These are phyloP conservation scores for Entomortierella beljakovae DNA, from an alignment of 192 early-diverging fungal species.

Conservation along the genomic window DNA sequence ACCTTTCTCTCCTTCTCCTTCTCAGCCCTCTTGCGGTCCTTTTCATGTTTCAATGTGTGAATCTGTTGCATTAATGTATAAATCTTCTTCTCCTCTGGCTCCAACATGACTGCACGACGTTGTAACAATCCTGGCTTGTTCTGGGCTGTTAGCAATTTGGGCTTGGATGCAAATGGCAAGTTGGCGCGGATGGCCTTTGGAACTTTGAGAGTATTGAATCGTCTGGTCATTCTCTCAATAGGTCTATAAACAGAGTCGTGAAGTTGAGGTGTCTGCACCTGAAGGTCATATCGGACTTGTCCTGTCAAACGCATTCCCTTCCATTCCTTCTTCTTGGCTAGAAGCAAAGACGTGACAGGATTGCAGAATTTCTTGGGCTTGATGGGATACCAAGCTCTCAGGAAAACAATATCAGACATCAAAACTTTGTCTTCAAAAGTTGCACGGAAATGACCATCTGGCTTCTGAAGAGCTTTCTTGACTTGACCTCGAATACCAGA, in stretches of 20 bases:
- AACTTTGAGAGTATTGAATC: constrained; percentile 86
- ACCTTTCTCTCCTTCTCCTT: constrained; percentile 65
- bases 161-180: constrained; percentile 92
- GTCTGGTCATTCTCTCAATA: constrained; percentile 78
- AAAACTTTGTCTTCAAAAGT: constrained; percentile 98
- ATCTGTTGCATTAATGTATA: constrained; percentile 86
- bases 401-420: constrained; percentile 96
- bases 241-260: constrained; percentile 90
- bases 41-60: constrained; percentile 89
- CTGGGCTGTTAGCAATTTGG: constrained; percentile 72
- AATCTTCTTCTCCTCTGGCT: constrained; percentile 92
- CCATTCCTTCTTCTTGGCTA: constrained; percentile 82
- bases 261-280: constrained; percentile 75
- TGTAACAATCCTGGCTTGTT: constrained; percentile 63
- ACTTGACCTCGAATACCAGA: constrained; percentile 98
- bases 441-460: constrained; percentile 93
- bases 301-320: constrained; percentile 91
- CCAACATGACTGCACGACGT: constrained; percentile 88
- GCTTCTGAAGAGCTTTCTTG: constrained; percentile 90
- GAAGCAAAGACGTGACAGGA: constrained; percentile 93
- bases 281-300: constrained; percentile 80
- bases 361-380: constrained; percentile 98
- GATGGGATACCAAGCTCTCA: constrained; percentile 96
- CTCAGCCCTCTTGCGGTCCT: constrained; percentile 80
- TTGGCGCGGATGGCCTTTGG: constrained; percentile 84